phyloP scores from a whole-genome alignment of 179 eudicot species.

The Carnegiea gigantea region DNA sequence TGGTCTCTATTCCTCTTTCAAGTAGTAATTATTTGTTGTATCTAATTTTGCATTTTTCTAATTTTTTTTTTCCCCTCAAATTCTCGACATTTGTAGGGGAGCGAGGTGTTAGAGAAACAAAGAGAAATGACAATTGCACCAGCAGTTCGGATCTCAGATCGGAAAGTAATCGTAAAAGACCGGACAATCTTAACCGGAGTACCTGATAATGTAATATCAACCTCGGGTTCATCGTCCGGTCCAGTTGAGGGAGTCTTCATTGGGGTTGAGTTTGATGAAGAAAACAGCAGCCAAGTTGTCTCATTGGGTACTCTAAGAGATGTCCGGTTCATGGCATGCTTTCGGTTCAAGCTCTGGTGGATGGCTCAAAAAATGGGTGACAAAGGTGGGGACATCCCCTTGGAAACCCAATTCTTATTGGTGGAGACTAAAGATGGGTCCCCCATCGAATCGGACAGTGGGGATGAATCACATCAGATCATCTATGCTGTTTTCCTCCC shows the following conservation, averaged over 20 bases:
- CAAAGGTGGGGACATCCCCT: conserved; percentile 65
- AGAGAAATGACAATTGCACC: conserved; percentile 68
- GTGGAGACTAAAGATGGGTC: conserved; percentile 65
- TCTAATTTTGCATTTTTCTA: background rate
- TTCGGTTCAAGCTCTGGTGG: conserved; percentile 97
- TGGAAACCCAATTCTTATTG: conserved; percentile 92
- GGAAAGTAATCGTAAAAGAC: conserved; percentile 63
- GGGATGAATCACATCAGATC: conserved; percentile 38
- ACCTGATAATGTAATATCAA: conserved; percentile 55
- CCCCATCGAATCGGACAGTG: conserved; percentile 41
- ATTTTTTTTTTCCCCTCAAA: background rate
- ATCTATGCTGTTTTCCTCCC: conserved; percentile 77
- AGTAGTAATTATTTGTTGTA: background rate
- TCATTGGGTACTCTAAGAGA: conserved; percentile 61
- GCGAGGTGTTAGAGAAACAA: conserved; percentile 20
- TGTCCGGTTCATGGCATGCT: conserved; percentile 73
- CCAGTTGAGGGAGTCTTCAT: conserved; percentile 70
- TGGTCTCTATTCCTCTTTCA: too few species aligned
- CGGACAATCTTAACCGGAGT: conserved; percentile 64
- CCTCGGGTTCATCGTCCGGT: conserved; percentile 56
- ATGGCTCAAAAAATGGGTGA: conserved; percentile 94
- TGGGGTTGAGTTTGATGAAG: conserved; percentile 56
- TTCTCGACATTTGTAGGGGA: conserved; percentile 17
- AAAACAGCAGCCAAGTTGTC: conserved; percentile 54
- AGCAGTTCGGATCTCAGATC: conserved; percentile 51